Conservation (phyloP, 495 filamentous ascomycete species). For the Beverwykella pulmonaria region DNA sequence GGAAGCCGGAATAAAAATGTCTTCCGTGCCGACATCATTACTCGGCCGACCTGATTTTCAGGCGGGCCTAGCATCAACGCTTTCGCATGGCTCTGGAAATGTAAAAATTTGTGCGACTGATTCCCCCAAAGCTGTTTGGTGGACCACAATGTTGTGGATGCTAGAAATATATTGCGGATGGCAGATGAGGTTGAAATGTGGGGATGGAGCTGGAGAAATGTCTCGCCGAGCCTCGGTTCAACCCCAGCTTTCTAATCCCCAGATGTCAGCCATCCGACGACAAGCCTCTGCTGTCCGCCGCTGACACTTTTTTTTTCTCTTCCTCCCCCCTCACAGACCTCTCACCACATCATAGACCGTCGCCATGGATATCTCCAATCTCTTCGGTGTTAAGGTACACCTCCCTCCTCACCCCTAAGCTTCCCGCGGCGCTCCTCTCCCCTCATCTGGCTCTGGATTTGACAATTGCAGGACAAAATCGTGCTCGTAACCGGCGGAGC, state of each 20-base stretch:
- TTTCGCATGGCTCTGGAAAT: no score
- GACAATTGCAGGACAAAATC: conserved; percentile 37
- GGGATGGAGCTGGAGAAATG: conserved; percentile 10
- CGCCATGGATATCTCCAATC: conserved; percentile 38
- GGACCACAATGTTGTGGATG: background rate
- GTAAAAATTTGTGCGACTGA: no score
- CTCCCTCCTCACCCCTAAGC: background rate
- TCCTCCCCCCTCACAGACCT: background rate
- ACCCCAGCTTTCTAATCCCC: conserved; percentile 15
- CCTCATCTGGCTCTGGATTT: background rate
- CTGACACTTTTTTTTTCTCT: background rate
- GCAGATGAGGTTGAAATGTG: background rate
- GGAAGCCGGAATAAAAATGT: conserved; percentile 4
- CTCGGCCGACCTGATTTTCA: background rate
- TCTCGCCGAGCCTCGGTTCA: conserved; percentile 35
- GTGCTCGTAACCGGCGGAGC: conserved; percentile 45
- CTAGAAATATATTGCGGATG: background rate
- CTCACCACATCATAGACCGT: background rate
- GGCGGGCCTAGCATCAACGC: background rate
- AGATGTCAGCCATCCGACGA: background rate
- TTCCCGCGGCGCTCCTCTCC: background rate
- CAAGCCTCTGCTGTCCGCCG: background rate
- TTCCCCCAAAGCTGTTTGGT: background rate
- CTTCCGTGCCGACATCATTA: conserved; percentile 4
- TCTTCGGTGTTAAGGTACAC: conserved; percentile 42